Evolutionary conservation across 257 asterid species (phyloP).

Genomic region (Gentiana straminea): DNA sequence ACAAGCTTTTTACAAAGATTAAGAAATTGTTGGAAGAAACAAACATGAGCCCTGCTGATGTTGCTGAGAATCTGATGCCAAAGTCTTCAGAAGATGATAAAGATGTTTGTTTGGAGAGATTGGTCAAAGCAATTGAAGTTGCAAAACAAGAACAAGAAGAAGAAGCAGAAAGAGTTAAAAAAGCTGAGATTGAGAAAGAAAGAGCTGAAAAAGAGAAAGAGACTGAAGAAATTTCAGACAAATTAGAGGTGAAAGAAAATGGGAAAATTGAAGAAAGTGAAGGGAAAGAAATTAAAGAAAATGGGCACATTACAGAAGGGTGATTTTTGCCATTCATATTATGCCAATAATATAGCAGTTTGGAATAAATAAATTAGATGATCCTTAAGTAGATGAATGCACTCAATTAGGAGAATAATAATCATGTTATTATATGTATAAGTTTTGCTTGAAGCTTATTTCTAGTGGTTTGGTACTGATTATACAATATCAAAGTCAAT

Average conservation of each 20-base stretch:
- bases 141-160: conserved; percentile 8
- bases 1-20: conserved; percentile 1
- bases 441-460: too few species aligned
- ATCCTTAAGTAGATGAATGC: too few species aligned
- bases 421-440: too few species aligned
- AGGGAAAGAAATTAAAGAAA: not conserved
- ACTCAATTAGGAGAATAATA: too few species aligned
- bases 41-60: conserved; percentile 13
- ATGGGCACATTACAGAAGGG: too few species aligned
- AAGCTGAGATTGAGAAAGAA: not conserved
- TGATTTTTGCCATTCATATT: too few species aligned
- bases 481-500: too few species aligned
- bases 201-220: not conserved
- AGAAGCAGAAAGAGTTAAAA: conserved; percentile 8
- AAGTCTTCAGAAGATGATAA: conserved; percentile 9
- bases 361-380: too few species aligned
- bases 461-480: too few species aligned
- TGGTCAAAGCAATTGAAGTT: conserved; percentile 9
- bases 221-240: not conserved
- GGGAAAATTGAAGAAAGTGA: not conserved
- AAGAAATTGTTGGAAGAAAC: conserved; percentile 5
- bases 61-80: conserved; percentile 19
- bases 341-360: too few species aligned
- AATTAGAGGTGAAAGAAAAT: not conserved
- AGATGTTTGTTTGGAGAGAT: conserved; percentile 10